A percentile compares a stretch with the other conserved stretches of the same genome.
Evolutionary conservation across 176 grass and related monocot genomes (phyloP).

Genomic region (Sorghum bicolor): Sorghum_bicolor_NCBIv3 NC_012871.2:61495001-61495500

Average conservation of each 20-base stretch:
- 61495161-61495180: background rate
- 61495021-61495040: background rate
- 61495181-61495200: background rate
- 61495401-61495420: background rate
- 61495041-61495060: background rate
- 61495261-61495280: background rate
- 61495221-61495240: background rate
- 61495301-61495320: background rate
- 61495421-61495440: background rate
- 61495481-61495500: constrained; percentile 7
- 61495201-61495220: background rate
- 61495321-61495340: background rate
- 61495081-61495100: background rate
- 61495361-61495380: background rate
- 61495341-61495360: background rate
- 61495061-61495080: background rate
- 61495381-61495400: background rate
- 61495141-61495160: background rate
- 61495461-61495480: background rate
- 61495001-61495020: background rate
- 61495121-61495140: background rate
- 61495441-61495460: background rate
- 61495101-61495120: background rate
- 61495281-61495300: background rate
- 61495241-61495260: background rate